A percentile compares a stretch with the other conserved stretches of the same genome.
These are phyloP conservation scores for Geranium brycei DNA, from an alignment of 345 rosid species.

Conservation along the genomic window DNA sequence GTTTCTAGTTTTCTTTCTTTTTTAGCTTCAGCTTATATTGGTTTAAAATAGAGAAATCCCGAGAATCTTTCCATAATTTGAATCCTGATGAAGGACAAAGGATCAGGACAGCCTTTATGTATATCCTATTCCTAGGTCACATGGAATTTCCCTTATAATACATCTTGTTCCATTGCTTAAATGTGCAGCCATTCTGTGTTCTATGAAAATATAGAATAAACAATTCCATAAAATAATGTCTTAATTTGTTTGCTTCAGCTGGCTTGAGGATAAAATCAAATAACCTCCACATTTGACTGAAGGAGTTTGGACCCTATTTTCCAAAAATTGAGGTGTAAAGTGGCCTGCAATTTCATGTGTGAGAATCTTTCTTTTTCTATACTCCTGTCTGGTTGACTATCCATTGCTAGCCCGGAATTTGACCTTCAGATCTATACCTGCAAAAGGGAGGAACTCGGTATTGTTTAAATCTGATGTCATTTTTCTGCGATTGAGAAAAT, in stretches of 20 bases:
- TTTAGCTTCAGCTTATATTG: background rate
- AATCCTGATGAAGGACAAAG: conserved; percentile 26
- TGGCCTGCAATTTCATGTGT: conserved; percentile 21
- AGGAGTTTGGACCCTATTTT: conserved; percentile 22
- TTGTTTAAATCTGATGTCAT: conserved; percentile 19
- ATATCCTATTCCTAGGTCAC: conserved; percentile 57
- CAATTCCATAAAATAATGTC: conserved; percentile 25
- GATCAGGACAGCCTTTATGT: conserved; percentile 36
- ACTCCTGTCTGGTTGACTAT: conserved; percentile 21
- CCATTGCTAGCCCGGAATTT: conserved; percentile 15
- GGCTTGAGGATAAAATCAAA: conserved; percentile 22
- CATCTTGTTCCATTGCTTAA: conserved; percentile 23
- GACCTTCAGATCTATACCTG: conserved; percentile 29
- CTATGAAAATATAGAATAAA: conserved; percentile 23
- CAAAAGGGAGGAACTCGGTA: conserved; percentile 19
- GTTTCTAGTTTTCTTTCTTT: conserved; percentile 13
- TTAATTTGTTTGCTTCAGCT: conserved; percentile 35
- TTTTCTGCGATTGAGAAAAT: conserved; percentile 39
- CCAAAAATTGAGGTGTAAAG: conserved; percentile 18
- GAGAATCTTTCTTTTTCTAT: conserved; percentile 20
- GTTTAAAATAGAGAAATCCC: background rate
- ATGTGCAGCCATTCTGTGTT: conserved; percentile 23
- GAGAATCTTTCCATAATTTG: conserved; percentile 10
- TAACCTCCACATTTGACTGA: conserved; percentile 41
- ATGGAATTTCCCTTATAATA: conserved; percentile 36